Evolutionary conservation across 495 filamentous ascomycete genomes (phyloP).

Genomic region (Jackrogersella minutella): DNA sequence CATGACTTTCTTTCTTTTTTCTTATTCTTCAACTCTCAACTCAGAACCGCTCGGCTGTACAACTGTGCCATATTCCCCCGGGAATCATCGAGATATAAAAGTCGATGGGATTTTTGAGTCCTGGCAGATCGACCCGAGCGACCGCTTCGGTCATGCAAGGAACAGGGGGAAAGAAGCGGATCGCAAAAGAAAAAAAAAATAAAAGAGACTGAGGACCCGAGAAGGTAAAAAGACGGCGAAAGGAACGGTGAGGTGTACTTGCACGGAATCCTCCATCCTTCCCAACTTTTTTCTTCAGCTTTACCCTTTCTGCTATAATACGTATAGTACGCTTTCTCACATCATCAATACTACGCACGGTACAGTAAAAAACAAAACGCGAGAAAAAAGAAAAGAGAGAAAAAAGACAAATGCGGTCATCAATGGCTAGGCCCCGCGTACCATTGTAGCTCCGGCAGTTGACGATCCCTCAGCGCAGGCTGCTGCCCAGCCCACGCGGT

Average conservation of each 20-base stretch:
- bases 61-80: constrained; percentile 14
- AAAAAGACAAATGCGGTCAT: constrained; percentile 17
- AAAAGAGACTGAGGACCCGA: too few relatives aligned
- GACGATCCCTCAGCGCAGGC: constrained; percentile 32
- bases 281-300: constrained; percentile 6
- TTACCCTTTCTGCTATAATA: too few relatives aligned
- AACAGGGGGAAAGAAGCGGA: constrained; percentile 35
- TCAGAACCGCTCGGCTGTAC: constrained; percentile 24
- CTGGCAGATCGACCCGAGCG: constrained; percentile 24
- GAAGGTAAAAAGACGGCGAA: constrained; percentile 5
- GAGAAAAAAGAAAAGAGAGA: not conserved
- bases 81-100: constrained; percentile 36
- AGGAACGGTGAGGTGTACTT: constrained; percentile 24
- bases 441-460: constrained; percentile 26
- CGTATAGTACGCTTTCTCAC: too few relatives aligned
- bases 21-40: constrained; percentile 2
- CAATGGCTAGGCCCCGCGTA: constrained; percentile 21
- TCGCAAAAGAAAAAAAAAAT: constrained; percentile 18
- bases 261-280: constrained; percentile 31
- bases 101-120: constrained; percentile 12
- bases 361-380: constrained; percentile 19
- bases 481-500: constrained; percentile 19
- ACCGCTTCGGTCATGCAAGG: constrained; percentile 35
- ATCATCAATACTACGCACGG: constrained; percentile 42
- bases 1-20: constrained; percentile 20